These are phyloP conservation scores for Eutrema japonicum DNA, from an alignment of 345 rosid genomes.

Conservation along the genomic window DNA sequence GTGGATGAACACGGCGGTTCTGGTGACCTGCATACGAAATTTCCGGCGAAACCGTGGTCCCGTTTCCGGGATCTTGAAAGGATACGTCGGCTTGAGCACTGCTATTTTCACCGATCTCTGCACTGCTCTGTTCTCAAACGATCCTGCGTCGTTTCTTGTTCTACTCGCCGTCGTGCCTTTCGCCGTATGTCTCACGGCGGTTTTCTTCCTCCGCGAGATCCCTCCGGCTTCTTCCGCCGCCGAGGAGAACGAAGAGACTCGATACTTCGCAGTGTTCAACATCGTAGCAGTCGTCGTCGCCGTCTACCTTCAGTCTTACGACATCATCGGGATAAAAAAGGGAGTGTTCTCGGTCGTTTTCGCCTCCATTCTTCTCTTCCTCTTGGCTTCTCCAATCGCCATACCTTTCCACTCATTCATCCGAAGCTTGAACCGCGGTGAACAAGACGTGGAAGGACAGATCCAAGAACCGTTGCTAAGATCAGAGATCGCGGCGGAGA, in stretches of 20 bases:
- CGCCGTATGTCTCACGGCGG: slow-evolving; percentile 75
- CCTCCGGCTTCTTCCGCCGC: slow-evolving; percentile 55
- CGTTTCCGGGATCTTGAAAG: slow-evolving; percentile 86
- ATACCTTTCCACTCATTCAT: slow-evolving; percentile 59
- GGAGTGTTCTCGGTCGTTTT: slow-evolving; percentile 50
- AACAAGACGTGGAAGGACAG: slow-evolving; percentile 50
- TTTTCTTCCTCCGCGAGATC: slow-evolving; percentile 81
- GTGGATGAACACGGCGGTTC: slow-evolving; percentile 97
- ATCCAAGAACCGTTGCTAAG: slow-evolving; percentile 57
- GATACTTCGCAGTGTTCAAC: slow-evolving; percentile 68
- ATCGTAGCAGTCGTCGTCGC: slow-evolving; percentile 75
- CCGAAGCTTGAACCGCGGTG: slow-evolving; percentile 44
- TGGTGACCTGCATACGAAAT: slow-evolving; percentile 88
- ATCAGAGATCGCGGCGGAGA: slow-evolving; percentile 31
- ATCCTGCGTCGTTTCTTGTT: slow-evolving; percentile 64
- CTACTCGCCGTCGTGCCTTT: slow-evolving; percentile 75
- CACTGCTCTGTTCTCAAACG: slow-evolving; percentile 70
- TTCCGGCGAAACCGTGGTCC: slow-evolving; percentile 93
- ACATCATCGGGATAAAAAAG: slow-evolving; percentile 53
- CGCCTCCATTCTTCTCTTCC: slow-evolving; percentile 51
- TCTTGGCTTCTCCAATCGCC: slow-evolving; percentile 67
- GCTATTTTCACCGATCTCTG: slow-evolving; percentile 94
- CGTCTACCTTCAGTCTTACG: slow-evolving; percentile 69
- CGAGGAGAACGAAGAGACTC: slow-evolving; percentile 64
- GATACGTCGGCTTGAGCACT: slow-evolving; percentile 86